Base-by-base conservation (phyloP, 75 land plant species). In the Chamaecyparis obtusa region DNA sequence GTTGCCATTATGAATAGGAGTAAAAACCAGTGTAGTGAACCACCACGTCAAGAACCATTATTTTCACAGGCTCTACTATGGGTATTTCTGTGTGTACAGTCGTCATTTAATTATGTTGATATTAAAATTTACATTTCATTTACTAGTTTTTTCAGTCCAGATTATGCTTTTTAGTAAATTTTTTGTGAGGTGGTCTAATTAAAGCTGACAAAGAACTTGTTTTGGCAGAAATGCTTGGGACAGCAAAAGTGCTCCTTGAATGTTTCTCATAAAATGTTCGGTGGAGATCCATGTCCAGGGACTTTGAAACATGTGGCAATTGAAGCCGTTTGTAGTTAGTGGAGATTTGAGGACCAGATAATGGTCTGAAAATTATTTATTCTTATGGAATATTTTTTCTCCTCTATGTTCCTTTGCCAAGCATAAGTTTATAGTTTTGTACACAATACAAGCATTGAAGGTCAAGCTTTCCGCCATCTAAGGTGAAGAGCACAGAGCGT, bases 201-300 rank as follows among this genome's bases (percentile, higher is more conserved):
- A 85, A 74, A 74, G 5, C 87, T 75, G 39, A 36, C 83, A 27
- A 86, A 36, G n/a, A 51, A 83, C 37, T 83, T 17, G 36, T 86
- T 84, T 64, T 67, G 88, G 88, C 94, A 96, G 98, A 85, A 67
- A 69, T 96, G 98, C 84, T 39, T 93, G 24, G 96, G 96, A 76
- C 89, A 86, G 87, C 89, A 90, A 85, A 91, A 83, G 39, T 96
- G 98, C 88, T 83, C 86, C 6, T 88, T 96, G 4, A 33, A 90
- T 24, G 88, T 94, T 79, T 85, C 95, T 14, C 84, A 67, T 75
- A 89, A 24, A 37, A 87, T 86, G 19, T 96, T 96, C 78, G 96
- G 96, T 15, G 88, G 83, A 13, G 98, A 96, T 88, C 98, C 98
- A 64, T 96, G 98, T 87, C 98, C 98, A 14, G 88, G 88, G 19